Conservation (phyloP, 441 rosid genomes). For the Populus hybrid region DNA sequence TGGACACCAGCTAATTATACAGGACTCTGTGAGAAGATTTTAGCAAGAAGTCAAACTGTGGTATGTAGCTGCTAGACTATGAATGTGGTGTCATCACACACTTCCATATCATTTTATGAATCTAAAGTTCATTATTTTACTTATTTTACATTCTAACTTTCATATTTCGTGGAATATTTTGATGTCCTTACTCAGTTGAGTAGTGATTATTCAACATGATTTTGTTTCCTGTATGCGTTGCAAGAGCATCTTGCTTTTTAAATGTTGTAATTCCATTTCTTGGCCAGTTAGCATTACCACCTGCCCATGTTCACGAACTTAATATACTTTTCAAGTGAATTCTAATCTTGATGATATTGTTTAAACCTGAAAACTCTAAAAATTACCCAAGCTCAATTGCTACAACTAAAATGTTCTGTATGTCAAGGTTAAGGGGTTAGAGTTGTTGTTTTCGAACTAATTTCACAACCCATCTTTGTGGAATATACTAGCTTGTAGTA, state of each 20-base stretch:
- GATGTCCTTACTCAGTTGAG: not conserved
- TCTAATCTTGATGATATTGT: not conserved
- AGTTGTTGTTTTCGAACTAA: not conserved
- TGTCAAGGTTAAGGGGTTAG: not conserved
- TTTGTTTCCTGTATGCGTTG: not conserved
- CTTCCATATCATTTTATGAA: not conserved
- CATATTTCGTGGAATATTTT: not conserved
- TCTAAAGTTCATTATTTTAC: not conserved
- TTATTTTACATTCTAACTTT: not conserved
- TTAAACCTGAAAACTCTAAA: not conserved
- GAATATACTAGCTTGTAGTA: not conserved
- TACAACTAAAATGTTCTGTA: not conserved
- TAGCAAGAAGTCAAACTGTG: conserved; percentile 95
- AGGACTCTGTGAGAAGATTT: conserved; percentile 87
- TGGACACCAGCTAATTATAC: conserved; percentile 86
- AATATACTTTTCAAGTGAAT: not conserved
- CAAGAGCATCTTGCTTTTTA: not conserved
- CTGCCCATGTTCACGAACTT: not conserved
- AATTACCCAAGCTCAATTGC: not conserved
- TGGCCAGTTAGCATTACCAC: not conserved
- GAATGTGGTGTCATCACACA: not conserved
- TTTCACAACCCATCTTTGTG: not conserved
- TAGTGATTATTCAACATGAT: not conserved
- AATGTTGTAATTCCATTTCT: not conserved
- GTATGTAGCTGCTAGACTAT: conserved; percentile 44